These are phyloP conservation scores for Scedosporium apiospermum DNA, from an alignment of 2,329 filamentous ascomycete genomes.

Conservation along the genomic window DNA sequence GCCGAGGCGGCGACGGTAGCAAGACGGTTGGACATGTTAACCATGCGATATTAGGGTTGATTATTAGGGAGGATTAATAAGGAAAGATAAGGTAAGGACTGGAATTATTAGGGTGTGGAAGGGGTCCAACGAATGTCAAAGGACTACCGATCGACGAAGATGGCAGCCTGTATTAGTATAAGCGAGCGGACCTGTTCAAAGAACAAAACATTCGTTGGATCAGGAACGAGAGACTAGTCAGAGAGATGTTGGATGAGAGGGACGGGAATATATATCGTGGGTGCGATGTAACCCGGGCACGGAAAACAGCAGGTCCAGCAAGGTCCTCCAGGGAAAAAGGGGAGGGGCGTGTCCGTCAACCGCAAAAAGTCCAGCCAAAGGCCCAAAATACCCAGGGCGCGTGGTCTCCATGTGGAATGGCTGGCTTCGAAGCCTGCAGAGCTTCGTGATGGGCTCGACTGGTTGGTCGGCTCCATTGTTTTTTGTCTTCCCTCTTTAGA, in stretches of 20 bases:
- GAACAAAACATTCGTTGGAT: neutral
- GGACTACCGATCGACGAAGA: neutral
- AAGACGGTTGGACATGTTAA: constrained; percentile 11
- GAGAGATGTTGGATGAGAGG: neutral
- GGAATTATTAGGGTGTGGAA: too few species aligned
- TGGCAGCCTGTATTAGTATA: neutral
- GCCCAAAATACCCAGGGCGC: neutral
- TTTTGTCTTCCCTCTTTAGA: neutral
- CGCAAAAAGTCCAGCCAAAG: neutral
- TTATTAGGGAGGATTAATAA: neutral
- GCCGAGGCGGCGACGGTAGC: constrained; percentile 9
- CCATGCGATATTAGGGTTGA: neutral
- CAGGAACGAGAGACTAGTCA: neutral
- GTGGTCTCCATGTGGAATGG: neutral
- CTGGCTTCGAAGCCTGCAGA: neutral
- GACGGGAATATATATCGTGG: neutral
- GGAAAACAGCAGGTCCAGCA: neutral
- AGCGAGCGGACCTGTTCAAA: neutral
- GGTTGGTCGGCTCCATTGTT: neutral
- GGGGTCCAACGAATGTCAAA: neutral
- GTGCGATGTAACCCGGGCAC: neutral
- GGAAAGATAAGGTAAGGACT: neutral
- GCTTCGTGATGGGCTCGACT: neutral
- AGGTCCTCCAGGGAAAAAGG: neutral
- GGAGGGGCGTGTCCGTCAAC: neutral